Percentiles rank a stretch among this genome's conserved stretches.
Evolutionary conservation across 352 stramenopile genomes (phyloP).

Genomic region (Phytophthora pluvialis): DNA sequence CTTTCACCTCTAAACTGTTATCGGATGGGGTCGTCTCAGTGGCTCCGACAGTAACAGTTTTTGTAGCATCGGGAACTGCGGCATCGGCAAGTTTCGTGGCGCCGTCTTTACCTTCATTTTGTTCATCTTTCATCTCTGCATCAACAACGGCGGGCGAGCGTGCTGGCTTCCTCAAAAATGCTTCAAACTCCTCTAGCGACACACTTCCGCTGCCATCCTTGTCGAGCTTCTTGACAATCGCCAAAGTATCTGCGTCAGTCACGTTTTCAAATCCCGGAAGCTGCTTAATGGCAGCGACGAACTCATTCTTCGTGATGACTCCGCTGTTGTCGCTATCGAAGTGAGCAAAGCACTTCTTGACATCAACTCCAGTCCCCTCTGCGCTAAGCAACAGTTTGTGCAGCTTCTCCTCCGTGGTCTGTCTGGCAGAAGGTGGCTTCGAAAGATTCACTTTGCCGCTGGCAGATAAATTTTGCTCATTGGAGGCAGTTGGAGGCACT

Average conservation of each 20-base stretch:
- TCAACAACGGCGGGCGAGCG: background rate
- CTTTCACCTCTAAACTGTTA: background rate
- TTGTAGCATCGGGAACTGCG: slow-evolving; percentile 1
- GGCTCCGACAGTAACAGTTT: background rate
- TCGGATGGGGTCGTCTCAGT: background rate
- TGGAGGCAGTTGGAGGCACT: background rate
- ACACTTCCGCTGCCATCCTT: slow-evolving; percentile 60
- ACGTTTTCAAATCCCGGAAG: slow-evolving; percentile 52
- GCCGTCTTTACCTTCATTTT: background rate
- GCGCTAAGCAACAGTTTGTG: slow-evolving; percentile 37
- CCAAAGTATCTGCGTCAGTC: slow-evolving; percentile 38
- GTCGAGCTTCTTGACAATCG: slow-evolving; percentile 57
- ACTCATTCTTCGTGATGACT: slow-evolving; percentile 56
- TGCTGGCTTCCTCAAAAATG: slow-evolving; percentile 32
- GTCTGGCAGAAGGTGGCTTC: background rate
- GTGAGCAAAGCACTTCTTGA: slow-evolving; percentile 56
- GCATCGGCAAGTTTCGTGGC: background rate
- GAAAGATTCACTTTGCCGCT: background rate
- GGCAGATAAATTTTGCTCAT: background rate
- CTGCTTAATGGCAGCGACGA: slow-evolving; percentile 49
- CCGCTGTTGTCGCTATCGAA: slow-evolving; percentile 61
- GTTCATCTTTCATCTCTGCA: background rate
- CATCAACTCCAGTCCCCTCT: slow-evolving; percentile 38
- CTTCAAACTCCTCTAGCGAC: slow-evolving; percentile 61
- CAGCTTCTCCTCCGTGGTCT: slow-evolving; percentile 32